These are phyloP conservation scores for Zymoseptoria tritici DNA, from an alignment of 2,329 filamentous ascomycete species.

Conservation along the genomic window DNA sequence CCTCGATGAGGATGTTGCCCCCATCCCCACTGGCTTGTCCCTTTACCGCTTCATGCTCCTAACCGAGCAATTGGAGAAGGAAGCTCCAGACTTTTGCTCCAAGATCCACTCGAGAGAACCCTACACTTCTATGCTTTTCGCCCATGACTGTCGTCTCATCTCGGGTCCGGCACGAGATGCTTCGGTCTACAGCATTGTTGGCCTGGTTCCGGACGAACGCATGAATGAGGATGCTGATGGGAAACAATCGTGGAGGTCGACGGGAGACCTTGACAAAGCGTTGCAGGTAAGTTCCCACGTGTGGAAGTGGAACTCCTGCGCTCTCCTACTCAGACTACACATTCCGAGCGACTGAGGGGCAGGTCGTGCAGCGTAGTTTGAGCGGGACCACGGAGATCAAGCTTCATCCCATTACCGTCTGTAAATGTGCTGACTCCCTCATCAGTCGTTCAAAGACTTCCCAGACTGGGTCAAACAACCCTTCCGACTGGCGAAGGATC, in stretches of 20 bases:
- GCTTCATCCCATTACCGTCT: too few species aligned
- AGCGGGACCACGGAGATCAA: too few species aligned
- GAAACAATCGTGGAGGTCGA: slow-evolving; percentile 35
- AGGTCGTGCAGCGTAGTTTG: too few species aligned
- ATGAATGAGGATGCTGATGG: slow-evolving; percentile 33
- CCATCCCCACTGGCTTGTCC: slow-evolving; percentile 32
- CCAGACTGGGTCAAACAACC: slow-evolving; percentile 34
- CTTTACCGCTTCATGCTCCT: slow-evolving; percentile 35
- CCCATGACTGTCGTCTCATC: slow-evolving; percentile 32
- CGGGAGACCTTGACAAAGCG: slow-evolving; percentile 32
- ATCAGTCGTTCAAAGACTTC: slow-evolving; percentile 38
- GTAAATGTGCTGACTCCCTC: too few species aligned
- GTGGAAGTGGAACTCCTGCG: too few species aligned
- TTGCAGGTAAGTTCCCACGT: too few species aligned
- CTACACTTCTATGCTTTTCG: slow-evolving; percentile 42
- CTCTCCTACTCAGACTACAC: too few species aligned
- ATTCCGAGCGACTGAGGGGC: too few species aligned
- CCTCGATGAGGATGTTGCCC: slow-evolving; percentile 13
- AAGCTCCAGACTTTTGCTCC: slow-evolving; percentile 15
- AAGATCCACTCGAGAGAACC: slow-evolving; percentile 31
- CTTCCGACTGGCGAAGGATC: slow-evolving; percentile 28
- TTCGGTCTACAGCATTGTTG: slow-evolving; percentile 26
- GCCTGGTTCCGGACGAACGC: slow-evolving; percentile 38
- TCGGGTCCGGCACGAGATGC: slow-evolving; percentile 41
- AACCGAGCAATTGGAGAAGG: slow-evolving; percentile 15